Evolutionary conservation across 2,329 filamentous ascomycete genomes (phyloP).

Genomic region (Cercospora canescens): DNA sequence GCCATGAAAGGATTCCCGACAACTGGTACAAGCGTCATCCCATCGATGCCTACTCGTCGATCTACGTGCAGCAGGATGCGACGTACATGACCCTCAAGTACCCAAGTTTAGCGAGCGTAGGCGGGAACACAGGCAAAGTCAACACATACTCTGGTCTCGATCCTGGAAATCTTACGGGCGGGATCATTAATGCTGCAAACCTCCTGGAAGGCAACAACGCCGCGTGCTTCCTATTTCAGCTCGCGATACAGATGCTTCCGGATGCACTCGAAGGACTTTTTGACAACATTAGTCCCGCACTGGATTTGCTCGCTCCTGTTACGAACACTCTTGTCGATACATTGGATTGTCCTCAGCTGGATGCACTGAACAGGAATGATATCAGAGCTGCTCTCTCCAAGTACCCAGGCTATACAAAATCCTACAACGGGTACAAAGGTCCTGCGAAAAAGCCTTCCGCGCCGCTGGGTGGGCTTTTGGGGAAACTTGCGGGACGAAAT

Average conservation of each 20-base stretch:
- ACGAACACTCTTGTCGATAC: slow-evolving; percentile 5
- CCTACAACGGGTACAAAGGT: not conserved
- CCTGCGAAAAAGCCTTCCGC: not conserved
- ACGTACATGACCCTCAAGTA: slow-evolving; percentile 7
- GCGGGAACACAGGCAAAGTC: slow-evolving; percentile 25
- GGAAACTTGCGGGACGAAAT: not conserved
- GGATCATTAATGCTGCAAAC: slow-evolving; percentile 18
- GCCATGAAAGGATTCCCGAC: slow-evolving; percentile 16
- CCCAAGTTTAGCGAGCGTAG: slow-evolving; percentile 17
- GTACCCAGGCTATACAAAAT: not conserved
- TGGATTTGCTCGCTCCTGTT: not conserved
- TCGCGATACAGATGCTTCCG: slow-evolving; percentile 6
- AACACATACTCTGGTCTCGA: slow-evolving; percentile 29
- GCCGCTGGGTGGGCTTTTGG: not conserved
- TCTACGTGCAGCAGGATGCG: slow-evolving; percentile 17
- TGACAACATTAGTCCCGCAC: not conserved
- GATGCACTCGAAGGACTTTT: slow-evolving; percentile 5
- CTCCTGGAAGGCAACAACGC: slow-evolving; percentile 19
- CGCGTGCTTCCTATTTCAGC: slow-evolving; percentile 22
- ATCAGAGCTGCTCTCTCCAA: not conserved
- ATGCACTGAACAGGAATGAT: not conserved
- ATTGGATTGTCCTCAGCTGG: not conserved
- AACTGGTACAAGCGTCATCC: slow-evolving; percentile 26
- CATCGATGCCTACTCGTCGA: not conserved
- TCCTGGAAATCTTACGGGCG: slow-evolving; percentile 34